Evolutionary conservation across 805 yeast species (phyloP), one percentile per base, ranked within the genome.

Genomic region (Metschnikowia noctiluminum): DNA sequence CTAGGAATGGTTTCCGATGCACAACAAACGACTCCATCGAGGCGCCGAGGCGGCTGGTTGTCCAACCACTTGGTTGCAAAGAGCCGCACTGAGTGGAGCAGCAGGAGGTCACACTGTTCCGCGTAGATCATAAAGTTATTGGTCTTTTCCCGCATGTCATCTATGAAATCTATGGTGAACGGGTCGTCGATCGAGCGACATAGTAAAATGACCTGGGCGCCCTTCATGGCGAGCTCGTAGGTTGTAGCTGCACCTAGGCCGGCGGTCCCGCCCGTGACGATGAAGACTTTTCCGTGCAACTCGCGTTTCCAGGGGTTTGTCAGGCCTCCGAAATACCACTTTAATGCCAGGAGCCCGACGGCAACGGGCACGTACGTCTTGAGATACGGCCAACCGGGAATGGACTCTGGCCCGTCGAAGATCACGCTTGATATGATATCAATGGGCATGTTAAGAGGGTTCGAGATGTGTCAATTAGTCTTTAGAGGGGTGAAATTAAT

Each of bases 51-150:
- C 2, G 97, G 96, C 31, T 82, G 71, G 61, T 87, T 90, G 64
- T 94, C 96, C 50, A 94, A 74, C 98, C 98, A 94, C 51, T 77
- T 82, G 1, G 98, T 91, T 28, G 97, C 97, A 71, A 94, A 94
- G 62, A 83, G 82, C 58, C 99, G 77, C 11, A 94, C 78, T 2
- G 90, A 82, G 61, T 83, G 72, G 48, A 94, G 70, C 46, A 88
- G 83, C 14, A 80, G 71, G 49, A 94, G 73, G 63, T 94, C 95
- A 65, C 96, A 89, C 57, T 84, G 79, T 62, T 94, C 99, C n/a
- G 94, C 91, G 65, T 88, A 92, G 40, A 94, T 81, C 74, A 92
- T 64, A 45, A 77, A 77, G 67, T 91, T 94, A 40, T 74, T 76
- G 15, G 91, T 84, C 16, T 64, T 68, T 10, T 81, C 84, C 51